phyloP scores from a whole-genome alignment of 2,329 filamentous ascomycete species.

The Allantophomopsis cytisporea region DNA sequence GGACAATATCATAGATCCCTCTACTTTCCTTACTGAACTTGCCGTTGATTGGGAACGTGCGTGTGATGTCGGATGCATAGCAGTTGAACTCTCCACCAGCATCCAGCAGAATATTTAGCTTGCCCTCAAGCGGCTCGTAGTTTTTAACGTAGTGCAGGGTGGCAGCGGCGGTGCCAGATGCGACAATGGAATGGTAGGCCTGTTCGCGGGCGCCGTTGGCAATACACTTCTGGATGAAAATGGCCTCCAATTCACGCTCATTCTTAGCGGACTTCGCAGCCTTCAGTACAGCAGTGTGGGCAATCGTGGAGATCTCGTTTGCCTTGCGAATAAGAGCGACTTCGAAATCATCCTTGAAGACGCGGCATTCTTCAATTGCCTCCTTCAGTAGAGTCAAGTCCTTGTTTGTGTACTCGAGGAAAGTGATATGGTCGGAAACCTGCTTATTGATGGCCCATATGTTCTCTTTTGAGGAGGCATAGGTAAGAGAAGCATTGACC shows the following conservation, averaged over 20 bases:
- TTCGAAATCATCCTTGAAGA: conserved; percentile 64
- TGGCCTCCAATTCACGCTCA: conserved; percentile 71
- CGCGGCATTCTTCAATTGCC: conserved; percentile 55
- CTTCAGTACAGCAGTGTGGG: conserved; percentile 49
- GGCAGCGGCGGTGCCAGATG: conserved; percentile 64
- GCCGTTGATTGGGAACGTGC: conserved; percentile 72
- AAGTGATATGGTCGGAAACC: conserved; percentile 57
- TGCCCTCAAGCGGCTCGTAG: conserved; percentile 51
- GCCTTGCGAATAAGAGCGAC: conserved; percentile 60
- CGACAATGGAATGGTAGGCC: conserved; percentile 80
- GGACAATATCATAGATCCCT: conserved; percentile 70
- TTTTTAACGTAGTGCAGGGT: conserved; percentile 84
- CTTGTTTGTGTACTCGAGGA: conserved; percentile 54
- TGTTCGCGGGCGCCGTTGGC: conserved; percentile 66
- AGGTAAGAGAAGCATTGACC: conserved; percentile 51
- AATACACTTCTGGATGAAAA: conserved; percentile 67
- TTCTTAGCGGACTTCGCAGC: conserved; percentile 51
- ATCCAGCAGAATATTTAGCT: conserved; percentile 73
- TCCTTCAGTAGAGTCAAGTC: conserved; percentile 40
- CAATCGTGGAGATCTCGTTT: conserved; percentile 54
- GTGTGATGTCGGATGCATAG: conserved; percentile 63
- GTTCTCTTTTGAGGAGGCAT: conserved; percentile 27
- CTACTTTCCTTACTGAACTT: conserved; percentile 56
- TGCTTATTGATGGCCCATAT: conserved; percentile 71
- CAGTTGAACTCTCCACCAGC: conserved; percentile 66